phyloP scores from a whole-genome alignment of 352 stramenopile genomes.

The Phytopythium ostracodes region DNA sequence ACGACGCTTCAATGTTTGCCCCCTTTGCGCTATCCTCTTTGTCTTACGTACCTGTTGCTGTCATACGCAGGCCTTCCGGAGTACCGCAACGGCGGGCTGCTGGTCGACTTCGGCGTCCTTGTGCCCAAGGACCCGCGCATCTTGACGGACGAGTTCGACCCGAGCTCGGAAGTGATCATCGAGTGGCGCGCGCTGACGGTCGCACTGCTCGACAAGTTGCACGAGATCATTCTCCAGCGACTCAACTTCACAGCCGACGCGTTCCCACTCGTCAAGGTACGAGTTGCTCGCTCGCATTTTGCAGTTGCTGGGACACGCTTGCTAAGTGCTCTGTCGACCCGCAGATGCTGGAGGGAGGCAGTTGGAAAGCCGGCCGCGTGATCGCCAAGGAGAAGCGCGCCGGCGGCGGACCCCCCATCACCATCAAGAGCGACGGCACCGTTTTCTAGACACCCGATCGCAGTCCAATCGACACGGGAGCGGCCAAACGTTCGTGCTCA shows the following conservation, averaged over 20 bases:
- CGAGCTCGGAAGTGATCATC: slow-evolving; percentile 74
- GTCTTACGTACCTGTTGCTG: neutral
- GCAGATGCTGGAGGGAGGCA: slow-evolving; percentile 82
- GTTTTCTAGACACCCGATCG: slow-evolving; percentile 48
- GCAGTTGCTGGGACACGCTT: neutral
- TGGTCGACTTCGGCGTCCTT: slow-evolving; percentile 79
- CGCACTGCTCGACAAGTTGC: slow-evolving; percentile 72
- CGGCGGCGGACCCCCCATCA: slow-evolving; percentile 69
- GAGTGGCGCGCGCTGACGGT: slow-evolving; percentile 86
- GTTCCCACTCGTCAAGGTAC: slow-evolving; percentile 84
- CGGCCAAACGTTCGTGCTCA: neutral
- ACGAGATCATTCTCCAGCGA: slow-evolving; percentile 56
- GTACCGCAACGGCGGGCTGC: slow-evolving; percentile 79
- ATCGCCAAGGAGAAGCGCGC: slow-evolving; percentile 77
- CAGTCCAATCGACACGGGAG: neutral
- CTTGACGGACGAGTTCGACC: slow-evolving; percentile 52
- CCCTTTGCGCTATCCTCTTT: neutral
- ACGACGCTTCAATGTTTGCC: neutral
- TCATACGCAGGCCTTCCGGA: slow-evolving; percentile 51
- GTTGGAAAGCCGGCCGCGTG: slow-evolving; percentile 78
- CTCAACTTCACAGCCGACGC: slow-evolving; percentile 63
- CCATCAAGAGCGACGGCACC: slow-evolving; percentile 85
- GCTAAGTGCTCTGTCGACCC: neutral
- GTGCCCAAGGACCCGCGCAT: slow-evolving; percentile 57
- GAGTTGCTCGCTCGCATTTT: neutral